phyloP scores from a whole-genome alignment of 495 filamentous ascomycete genomes.

The Penicillium robsamsonii region DNA sequence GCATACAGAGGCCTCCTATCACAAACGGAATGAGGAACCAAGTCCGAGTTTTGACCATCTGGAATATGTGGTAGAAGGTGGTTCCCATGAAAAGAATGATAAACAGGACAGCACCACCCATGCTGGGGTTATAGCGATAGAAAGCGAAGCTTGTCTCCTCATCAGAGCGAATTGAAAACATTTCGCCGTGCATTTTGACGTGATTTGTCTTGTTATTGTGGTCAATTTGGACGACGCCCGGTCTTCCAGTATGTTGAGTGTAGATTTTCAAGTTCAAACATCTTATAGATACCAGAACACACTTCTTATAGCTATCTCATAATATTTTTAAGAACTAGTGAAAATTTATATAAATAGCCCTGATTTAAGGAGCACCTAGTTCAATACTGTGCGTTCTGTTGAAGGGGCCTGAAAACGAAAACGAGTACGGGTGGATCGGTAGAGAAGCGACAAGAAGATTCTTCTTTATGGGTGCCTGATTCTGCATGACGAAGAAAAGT shows the following conservation, averaged over 20 bases:
- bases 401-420: background rate
- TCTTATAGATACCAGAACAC: background rate
- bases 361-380: background rate
- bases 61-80: slow-evolving; percentile 43
- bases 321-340: too few relatives aligned
- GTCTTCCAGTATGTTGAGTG: background rate
- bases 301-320: background rate
- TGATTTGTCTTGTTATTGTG: background rate
- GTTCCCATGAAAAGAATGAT: slow-evolving; percentile 46
- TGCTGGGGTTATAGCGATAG: slow-evolving; percentile 36
- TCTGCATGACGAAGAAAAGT: too few relatives aligned
- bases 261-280: background rate
- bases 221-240: background rate
- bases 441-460: background rate
- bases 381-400: background rate
- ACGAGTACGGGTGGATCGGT: slow-evolving; percentile 2
- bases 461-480: too few relatives aligned
- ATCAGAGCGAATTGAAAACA: background rate
- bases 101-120: slow-evolving; percentile 48
- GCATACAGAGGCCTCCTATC: slow-evolving; percentile 55
- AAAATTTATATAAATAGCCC: background rate
- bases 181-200: background rate
- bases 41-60: slow-evolving; percentile 46
- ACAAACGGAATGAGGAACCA: slow-evolving; percentile 62
- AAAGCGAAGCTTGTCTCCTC: slow-evolving; percentile 4